Conservation (phyloP, 345 rosid species). For the thale cress (Arabidopsis thaliana) region TAIR10.1 NC_003070.9:29122501-29123000, state of each 20-base stretch:
- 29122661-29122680: conserved; percentile 87
- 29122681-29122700: conserved; percentile 61
- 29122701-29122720: conserved; percentile 50
- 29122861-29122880: conserved; percentile 37
- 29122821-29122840: conserved; percentile 41
- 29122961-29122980: conserved; percentile 51
- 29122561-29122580: conserved; percentile 43
- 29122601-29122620: conserved; percentile 68
- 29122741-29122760: conserved; percentile 32
- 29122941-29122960: conserved; percentile 55
- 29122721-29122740: conserved; percentile 32
- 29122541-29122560: conserved; percentile 60
- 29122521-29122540: conserved; percentile 88
- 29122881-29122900: conserved; percentile 41
- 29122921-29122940: conserved; percentile 46
- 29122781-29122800: conserved; percentile 40
- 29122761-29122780: neutral
- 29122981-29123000: conserved; percentile 55
- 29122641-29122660: conserved; percentile 97
- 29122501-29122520: conserved; percentile 78
- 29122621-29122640: conserved; percentile 89
- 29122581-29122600: conserved; percentile 40
- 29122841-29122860: conserved; percentile 37
- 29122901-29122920: conserved; percentile 29
- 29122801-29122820: conserved; percentile 49